Evolutionary conservation across 805 yeast genomes (phyloP).

Genomic region (Candida chilensis): DNA sequence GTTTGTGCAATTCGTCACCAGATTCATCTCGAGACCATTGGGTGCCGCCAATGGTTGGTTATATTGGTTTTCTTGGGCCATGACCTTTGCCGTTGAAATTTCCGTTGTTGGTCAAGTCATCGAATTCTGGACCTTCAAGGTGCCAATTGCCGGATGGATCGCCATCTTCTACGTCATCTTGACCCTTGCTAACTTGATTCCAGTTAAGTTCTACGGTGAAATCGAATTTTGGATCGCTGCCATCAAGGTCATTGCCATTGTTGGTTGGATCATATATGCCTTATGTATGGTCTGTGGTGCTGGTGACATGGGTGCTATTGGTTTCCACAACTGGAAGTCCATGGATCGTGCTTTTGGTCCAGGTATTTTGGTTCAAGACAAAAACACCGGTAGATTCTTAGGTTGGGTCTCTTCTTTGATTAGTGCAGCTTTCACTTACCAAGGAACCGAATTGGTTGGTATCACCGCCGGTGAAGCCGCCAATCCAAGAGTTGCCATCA

Average conservation of each 20-base stretch:
- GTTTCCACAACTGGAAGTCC: conserved; percentile 80
- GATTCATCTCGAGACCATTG: conserved; percentile 60
- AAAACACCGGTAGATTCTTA: conserved; percentile 47
- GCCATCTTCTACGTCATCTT: conserved; percentile 53
- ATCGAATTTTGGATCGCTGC: conserved; percentile 68
- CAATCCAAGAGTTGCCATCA: conserved; percentile 63
- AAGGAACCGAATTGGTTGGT: conserved; percentile 73
- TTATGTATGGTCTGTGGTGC: conserved; percentile 72
- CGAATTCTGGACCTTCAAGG: conserved; percentile 57
- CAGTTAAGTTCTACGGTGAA: conserved; percentile 68
- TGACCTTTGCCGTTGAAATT: conserved; percentile 67
- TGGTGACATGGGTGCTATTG: conserved; percentile 59
- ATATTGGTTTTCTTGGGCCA: conserved; percentile 75
- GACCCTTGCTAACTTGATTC: conserved; percentile 47
- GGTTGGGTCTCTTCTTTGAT: conserved; percentile 66
- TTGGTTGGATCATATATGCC: conserved; percentile 63
- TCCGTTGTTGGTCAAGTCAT: conserved; percentile 63
- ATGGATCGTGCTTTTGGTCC: conserved; percentile 73
- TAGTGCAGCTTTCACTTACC: conserved; percentile 73
- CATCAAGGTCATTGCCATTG: conserved; percentile 56
- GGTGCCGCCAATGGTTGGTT: conserved; percentile 69
- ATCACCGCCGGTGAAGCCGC: conserved; percentile 67
- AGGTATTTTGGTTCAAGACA: conserved; percentile 41
- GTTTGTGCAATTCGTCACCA: conserved; percentile 59
- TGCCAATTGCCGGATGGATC: conserved; percentile 70